Evolutionary conservation across 495 filamentous ascomycete species (phyloP).

Genomic region (Penicillium roqueforti): DNA sequence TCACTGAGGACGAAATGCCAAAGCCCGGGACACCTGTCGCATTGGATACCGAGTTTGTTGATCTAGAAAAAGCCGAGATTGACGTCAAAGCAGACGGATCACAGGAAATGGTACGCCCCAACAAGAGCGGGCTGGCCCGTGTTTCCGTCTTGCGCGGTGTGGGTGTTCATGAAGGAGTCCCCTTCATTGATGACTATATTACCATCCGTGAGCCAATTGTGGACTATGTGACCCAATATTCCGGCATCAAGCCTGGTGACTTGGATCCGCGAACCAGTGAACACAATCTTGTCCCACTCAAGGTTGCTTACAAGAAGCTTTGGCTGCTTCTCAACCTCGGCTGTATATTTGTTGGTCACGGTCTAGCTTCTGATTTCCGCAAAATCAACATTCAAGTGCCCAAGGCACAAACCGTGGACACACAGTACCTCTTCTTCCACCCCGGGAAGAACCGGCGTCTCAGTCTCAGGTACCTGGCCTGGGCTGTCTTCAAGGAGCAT

Average conservation of each 20-base stretch:
- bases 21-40: conserved; percentile 69
- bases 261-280: conserved; percentile 67
- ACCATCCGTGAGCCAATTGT: conserved; percentile 84
- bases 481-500: conserved; percentile 80
- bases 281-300: conserved; percentile 80
- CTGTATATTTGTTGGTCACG: conserved; percentile 90
- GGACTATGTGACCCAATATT: conserved; percentile 91
- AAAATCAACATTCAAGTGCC: conserved; percentile 97
- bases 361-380: conserved; percentile 88
- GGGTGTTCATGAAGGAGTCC: conserved; percentile 68
- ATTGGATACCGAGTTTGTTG: conserved; percentile 94
- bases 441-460: conserved; percentile 66
- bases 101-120: conserved; percentile 79
- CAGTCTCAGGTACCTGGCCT: conserved; percentile 81
- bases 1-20: conserved; percentile 65
- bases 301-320: conserved; percentile 93
- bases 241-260: conserved; percentile 81
- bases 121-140: conserved; percentile 76
- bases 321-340: conserved; percentile 95
- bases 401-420: conserved; percentile 87
- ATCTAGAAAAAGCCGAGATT: conserved; percentile 83
- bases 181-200: conserved; percentile 98
- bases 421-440: conserved; percentile 78
- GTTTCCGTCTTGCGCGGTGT: conserved; percentile 81
- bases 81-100: conserved; percentile 89